Evolutionary conservation across 805 yeast genomes (phyloP).

Genomic region (Zygotorulaspora danielsina): DNA sequence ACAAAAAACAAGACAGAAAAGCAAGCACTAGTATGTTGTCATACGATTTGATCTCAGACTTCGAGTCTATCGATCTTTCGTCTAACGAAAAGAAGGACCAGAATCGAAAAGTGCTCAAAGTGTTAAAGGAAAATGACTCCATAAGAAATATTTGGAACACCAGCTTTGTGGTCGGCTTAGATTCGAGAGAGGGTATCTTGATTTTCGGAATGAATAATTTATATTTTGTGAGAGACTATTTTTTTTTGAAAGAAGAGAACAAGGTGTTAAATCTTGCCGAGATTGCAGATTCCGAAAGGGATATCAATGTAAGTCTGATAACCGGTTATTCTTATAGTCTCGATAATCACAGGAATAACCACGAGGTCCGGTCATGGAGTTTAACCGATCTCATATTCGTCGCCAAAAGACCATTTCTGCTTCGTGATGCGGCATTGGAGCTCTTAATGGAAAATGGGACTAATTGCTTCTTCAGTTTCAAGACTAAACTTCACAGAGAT

Average conservation of each 20-base stretch:
- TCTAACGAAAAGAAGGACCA: conserved; percentile 50
- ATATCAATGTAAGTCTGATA: conserved; percentile 63
- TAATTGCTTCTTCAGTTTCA: conserved; percentile 63
- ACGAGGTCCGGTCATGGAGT: conserved; percentile 57
- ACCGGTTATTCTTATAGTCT: conserved; percentile 38
- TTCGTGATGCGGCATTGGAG: conserved; percentile 79
- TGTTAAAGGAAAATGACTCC: conserved; percentile 64
- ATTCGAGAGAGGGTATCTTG: conserved; percentile 68
- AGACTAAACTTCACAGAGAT: conserved; percentile 52
- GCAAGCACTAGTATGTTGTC: conserved; percentile 27
- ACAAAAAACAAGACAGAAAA: conserved; percentile 13
- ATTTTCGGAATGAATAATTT: conserved; percentile 62
- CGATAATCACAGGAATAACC: conserved; percentile 24
- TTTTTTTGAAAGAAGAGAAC: conserved; percentile 44
- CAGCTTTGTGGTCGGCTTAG: conserved; percentile 71
- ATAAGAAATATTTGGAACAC: conserved; percentile 73
- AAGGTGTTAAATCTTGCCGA: conserved; percentile 61
- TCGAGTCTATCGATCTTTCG: conserved; percentile 32
- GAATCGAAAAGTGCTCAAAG: conserved; percentile 68
- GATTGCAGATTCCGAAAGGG: conserved; percentile 58
- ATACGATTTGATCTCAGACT: conserved; percentile 45
- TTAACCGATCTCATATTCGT: conserved; percentile 55
- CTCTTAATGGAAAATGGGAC: conserved; percentile 70
- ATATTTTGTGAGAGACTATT: conserved; percentile 68
- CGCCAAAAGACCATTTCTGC: conserved; percentile 68